Evolutionary conservation across 768 basidiomycete species (phyloP).

Genomic region (Lyophyllum semitale): DNA sequence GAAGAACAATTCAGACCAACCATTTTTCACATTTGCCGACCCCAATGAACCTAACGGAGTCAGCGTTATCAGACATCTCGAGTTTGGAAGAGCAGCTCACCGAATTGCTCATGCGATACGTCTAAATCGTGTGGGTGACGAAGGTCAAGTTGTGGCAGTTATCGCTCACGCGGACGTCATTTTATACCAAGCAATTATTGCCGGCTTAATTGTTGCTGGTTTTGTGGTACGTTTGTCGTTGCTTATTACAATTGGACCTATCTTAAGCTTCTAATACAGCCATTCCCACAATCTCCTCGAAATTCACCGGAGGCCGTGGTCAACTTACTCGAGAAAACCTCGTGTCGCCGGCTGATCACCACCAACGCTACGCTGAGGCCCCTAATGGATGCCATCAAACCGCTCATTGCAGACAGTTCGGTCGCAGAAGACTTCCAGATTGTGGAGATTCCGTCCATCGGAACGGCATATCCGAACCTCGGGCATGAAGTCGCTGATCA

Average conservation of each 20-base stretch:
- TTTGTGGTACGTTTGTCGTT: constrained; percentile 27
- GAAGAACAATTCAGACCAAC: constrained; percentile 9
- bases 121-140: constrained; percentile 29
- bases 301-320: constrained; percentile 35
- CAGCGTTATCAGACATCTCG: constrained; percentile 36
- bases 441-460: constrained; percentile 2
- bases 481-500: constrained; percentile 7
- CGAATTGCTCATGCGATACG: constrained; percentile 41
- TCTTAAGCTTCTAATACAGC: constrained; percentile 21
- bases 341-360: constrained; percentile 31
- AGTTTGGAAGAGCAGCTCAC: constrained; percentile 48
- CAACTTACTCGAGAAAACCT: constrained; percentile 30
- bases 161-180: constrained; percentile 35
- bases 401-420: constrained; percentile 4
- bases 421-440: neutral
- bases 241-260: neutral
- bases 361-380: constrained; percentile 23
- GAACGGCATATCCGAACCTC: constrained; percentile 8
- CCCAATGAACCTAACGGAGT: constrained; percentile 3
- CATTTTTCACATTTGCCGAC: constrained; percentile 7
- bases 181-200: constrained; percentile 41
- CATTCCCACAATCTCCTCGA: constrained; percentile 32
- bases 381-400: constrained; percentile 22
- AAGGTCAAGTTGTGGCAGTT: constrained; percentile 37
- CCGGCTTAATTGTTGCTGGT: constrained; percentile 39